Percentiles rank a stretch among this genome's conserved stretches.
phyloP scores from a whole-genome alignment of 1,139 yeast species.

The Yamadazyma dendronema region DNA sequence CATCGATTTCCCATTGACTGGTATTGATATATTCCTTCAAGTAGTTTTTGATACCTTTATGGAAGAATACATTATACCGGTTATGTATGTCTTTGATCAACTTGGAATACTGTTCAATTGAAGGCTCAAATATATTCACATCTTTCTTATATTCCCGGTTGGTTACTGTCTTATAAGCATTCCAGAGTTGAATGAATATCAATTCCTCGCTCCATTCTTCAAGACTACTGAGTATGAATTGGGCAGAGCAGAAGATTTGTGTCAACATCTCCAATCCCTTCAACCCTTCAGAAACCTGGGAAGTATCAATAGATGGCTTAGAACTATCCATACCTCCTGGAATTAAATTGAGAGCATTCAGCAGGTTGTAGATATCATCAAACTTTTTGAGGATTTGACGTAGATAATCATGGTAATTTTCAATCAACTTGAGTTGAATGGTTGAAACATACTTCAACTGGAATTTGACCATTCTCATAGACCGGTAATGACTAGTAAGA shows the following conservation, averaged over 20 bases:
- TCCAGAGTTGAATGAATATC: slow-evolving; percentile 64
- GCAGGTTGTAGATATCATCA: slow-evolving; percentile 41
- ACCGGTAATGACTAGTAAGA: slow-evolving; percentile 60
- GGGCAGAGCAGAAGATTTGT: slow-evolving; percentile 60
- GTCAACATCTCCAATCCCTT: slow-evolving; percentile 55
- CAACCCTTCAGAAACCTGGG: slow-evolving; percentile 15
- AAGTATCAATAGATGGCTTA: background rate
- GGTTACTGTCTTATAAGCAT: slow-evolving; percentile 32
- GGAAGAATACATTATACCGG: slow-evolving; percentile 45
- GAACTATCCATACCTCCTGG: slow-evolving; percentile 30
- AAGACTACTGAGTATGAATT: slow-evolving; percentile 50
- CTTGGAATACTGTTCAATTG: slow-evolving; percentile 44
- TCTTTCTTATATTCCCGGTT: slow-evolving; percentile 18
- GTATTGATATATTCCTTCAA: slow-evolving; percentile 54
- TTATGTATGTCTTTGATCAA: slow-evolving; percentile 38
- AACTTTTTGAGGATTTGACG: slow-evolving; percentile 45
- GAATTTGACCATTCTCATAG: slow-evolving; percentile 56
- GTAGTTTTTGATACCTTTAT: slow-evolving; percentile 46
- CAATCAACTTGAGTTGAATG: slow-evolving; percentile 65
- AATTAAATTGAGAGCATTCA: slow-evolving; percentile 35
- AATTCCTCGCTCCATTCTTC: slow-evolving; percentile 65
- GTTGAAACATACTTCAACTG: slow-evolving; percentile 68
- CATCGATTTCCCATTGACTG: slow-evolving; percentile 34
- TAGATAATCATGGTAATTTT: slow-evolving; percentile 55
- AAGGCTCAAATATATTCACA: slow-evolving; percentile 55